Conservation (phyloP, 306 rosid genomes). For the Quercus dentata region DNA sequence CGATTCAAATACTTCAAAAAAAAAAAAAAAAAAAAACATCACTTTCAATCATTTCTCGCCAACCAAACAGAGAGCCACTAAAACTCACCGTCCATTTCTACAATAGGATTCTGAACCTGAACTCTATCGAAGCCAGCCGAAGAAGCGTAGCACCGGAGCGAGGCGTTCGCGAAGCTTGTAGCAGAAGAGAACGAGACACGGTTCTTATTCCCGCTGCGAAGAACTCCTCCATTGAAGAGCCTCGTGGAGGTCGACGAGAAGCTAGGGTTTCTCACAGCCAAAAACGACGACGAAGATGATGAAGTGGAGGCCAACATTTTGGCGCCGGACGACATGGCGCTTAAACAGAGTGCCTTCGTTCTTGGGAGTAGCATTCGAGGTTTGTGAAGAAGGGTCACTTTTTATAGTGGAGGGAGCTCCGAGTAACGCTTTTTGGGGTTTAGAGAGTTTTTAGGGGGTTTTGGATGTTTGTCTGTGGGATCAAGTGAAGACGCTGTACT, state of each 20-base stretch:
- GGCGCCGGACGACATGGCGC: constrained; percentile 37
- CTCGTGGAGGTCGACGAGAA: constrained; percentile 21
- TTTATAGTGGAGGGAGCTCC: not conserved
- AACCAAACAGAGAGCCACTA: not conserved
- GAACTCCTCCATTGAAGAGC: constrained; percentile 29
- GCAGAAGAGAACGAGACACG: constrained; percentile 42
- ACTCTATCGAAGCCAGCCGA: constrained; percentile 37
- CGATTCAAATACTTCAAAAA: not conserved
- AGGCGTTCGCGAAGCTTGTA: constrained; percentile 24
- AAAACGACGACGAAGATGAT: constrained; percentile 29
- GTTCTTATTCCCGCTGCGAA: not conserved
- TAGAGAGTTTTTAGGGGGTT: not conserved
- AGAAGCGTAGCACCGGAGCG: constrained; percentile 72
- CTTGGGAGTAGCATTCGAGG: constrained; percentile 33
- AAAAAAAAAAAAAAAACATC: not conserved
- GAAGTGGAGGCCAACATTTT: constrained; percentile 28
- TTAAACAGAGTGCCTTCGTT: constrained; percentile 24
- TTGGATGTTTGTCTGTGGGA: not conserved
- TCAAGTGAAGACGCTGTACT: too few relatives aligned
- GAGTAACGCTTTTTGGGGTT: not conserved
- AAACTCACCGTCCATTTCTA: constrained; percentile 90
- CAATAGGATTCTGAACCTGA: constrained; percentile 73
- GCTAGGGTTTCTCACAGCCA: constrained; percentile 46
- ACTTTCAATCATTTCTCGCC: not conserved
- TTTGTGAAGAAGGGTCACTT: not conserved